Percentiles rank a stretch among this genome's conserved stretches.
Evolutionary conservation across 257 asterid genomes (phyloP).

Genomic region (Cordia subcordata): DNA sequence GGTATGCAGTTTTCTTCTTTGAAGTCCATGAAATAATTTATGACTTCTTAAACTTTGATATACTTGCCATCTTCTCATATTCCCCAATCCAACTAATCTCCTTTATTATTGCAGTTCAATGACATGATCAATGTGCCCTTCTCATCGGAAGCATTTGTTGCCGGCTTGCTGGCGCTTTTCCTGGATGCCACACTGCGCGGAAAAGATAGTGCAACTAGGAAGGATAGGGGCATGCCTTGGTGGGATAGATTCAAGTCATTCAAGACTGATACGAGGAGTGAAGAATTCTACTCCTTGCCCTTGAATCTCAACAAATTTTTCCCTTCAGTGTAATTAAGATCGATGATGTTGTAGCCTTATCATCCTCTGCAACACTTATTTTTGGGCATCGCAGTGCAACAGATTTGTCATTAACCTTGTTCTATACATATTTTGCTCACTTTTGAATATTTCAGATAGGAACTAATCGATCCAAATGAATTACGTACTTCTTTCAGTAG

Average conservation of each 20-base stretch:
- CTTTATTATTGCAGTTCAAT: conserved; percentile 48
- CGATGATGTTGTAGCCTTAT: neutral
- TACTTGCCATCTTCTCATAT: neutral
- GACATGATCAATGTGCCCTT: conserved; percentile 89
- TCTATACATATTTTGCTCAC: neutral
- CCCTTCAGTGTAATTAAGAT: conserved; percentile 60
- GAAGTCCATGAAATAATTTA: neutral
- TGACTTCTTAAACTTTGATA: neutral
- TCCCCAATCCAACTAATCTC: neutral
- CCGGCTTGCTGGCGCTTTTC: conserved; percentile 58
- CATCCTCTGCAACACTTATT: neutral
- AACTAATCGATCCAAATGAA: neutral
- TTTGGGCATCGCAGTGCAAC: neutral
- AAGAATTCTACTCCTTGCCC: conserved; percentile 86
- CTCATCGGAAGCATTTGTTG: conserved; percentile 77
- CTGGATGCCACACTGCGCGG: conserved; percentile 64
- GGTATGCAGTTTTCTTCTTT: conserved; percentile 40
- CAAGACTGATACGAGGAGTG: conserved; percentile 77
- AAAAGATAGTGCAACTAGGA: conserved; percentile 53
- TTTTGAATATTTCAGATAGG: neutral
- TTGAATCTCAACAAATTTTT: conserved; percentile 86
- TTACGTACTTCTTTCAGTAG: no score
- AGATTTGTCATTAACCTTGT: neutral
- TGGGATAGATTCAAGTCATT: conserved; percentile 78
- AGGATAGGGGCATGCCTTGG: conserved; percentile 93